phyloP scores from a whole-genome alignment of 2,329 filamentous ascomycete genomes.

The Colletotrichum melonis region DNA sequence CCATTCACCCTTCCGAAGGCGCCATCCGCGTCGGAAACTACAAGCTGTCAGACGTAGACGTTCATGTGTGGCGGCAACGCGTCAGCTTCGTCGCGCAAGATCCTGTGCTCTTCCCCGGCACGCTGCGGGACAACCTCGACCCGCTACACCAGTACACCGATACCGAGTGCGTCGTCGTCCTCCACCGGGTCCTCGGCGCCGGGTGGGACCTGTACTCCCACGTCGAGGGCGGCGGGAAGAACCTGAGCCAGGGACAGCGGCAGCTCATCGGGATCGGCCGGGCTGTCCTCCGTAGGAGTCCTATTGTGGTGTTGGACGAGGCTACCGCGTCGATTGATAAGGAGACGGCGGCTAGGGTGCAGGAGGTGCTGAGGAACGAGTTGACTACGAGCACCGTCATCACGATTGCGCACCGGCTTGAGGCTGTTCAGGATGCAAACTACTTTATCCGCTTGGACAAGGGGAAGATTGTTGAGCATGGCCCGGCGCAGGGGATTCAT shows the following conservation, averaged over 20 bases:
- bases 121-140: slow-evolving; percentile 74
- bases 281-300: slow-evolving; percentile 69
- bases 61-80: slow-evolving; percentile 65
- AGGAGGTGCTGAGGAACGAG: slow-evolving; percentile 67
- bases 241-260: slow-evolving; percentile 71
- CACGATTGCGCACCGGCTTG: slow-evolving; percentile 73
- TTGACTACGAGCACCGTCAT: slow-evolving; percentile 69
- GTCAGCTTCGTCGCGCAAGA: slow-evolving; percentile 75
- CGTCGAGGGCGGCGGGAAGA: slow-evolving; percentile 70
- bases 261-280: slow-evolving; percentile 71
- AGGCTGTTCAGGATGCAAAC: slow-evolving; percentile 69
- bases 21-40: slow-evolving; percentile 65
- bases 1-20: slow-evolving; percentile 62
- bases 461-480: slow-evolving; percentile 62
- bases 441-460: slow-evolving; percentile 65
- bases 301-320: slow-evolving; percentile 73
- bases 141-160: slow-evolving; percentile 70
- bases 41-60: slow-evolving; percentile 64
- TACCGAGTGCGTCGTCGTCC: slow-evolving; percentile 59
- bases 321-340: slow-evolving; percentile 73
- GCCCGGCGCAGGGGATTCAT: slow-evolving; percentile 46
- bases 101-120: slow-evolving; percentile 70
- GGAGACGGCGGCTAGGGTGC: slow-evolving; percentile 67
- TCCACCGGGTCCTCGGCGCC: slow-evolving; percentile 69
- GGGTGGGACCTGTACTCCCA: slow-evolving; percentile 60